phyloP scores from a whole-genome alignment of 352 stramenopile genomes.

The Phytophthora pisi region DNA sequence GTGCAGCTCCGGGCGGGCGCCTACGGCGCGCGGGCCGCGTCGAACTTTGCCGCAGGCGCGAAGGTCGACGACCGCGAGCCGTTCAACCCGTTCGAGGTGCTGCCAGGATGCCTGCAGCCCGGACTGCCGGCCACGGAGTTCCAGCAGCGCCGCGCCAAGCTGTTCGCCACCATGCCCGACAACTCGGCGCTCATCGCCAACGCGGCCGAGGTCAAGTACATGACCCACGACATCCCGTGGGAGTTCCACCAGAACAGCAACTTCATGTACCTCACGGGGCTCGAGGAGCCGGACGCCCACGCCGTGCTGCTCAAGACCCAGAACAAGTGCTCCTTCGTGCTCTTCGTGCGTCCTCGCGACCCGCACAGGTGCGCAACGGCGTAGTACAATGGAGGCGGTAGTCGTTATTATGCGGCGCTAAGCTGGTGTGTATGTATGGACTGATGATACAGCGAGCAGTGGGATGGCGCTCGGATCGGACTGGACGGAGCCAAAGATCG shows the following conservation, averaged over 20 bases:
- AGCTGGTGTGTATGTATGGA: background rate
- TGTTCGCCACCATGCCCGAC: constrained; percentile 67
- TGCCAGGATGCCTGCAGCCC: constrained; percentile 54
- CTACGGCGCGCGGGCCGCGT: constrained; percentile 16
- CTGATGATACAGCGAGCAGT: constrained; percentile 60
- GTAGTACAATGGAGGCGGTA: background rate
- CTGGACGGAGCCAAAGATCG: constrained; percentile 61
- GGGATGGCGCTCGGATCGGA: constrained; percentile 76
- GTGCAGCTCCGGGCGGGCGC: constrained; percentile 3
- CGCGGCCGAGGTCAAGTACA: constrained; percentile 78
- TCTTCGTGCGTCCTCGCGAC: constrained; percentile 81
- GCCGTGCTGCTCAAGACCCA: constrained; percentile 78
- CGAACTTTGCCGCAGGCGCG: constrained; percentile 43
- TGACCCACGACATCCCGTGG: constrained; percentile 89
- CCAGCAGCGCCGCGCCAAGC: constrained; percentile 56
- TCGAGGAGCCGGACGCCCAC: constrained; percentile 79
- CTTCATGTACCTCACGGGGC: constrained; percentile 85
- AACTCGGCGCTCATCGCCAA: constrained; percentile 81
- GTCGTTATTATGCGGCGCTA: background rate
- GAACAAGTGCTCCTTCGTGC: constrained; percentile 65
- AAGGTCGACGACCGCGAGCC: constrained; percentile 16
- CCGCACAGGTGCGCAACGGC: constrained; percentile 51
- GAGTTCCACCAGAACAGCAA: constrained; percentile 88
- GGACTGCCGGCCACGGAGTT: constrained; percentile 69
- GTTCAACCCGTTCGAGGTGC: constrained; percentile 59